A percentile compares a stretch with the other conserved stretches of the same genome.
Evolutionary conservation across 2,329 filamentous ascomycete genomes (phyloP).

Genomic region (Corynespora cassiicola): DNA sequence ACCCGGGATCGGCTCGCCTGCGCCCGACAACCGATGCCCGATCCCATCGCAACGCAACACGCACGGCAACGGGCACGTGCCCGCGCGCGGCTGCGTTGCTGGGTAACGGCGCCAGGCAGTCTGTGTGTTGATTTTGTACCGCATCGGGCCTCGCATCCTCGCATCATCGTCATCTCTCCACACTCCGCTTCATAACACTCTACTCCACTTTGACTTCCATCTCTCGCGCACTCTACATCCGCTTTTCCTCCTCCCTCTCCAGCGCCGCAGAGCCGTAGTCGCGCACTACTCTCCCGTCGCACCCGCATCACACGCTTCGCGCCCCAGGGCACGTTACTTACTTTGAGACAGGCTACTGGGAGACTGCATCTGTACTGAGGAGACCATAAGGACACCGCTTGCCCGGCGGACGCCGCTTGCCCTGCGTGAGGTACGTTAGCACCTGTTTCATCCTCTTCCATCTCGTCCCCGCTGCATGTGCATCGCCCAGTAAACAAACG

Average conservation of each 20-base stretch:
- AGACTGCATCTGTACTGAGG: constrained; percentile 51
- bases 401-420: constrained; percentile 83
- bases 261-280: no score
- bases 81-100: constrained; percentile 34
- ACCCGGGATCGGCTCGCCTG: no score
- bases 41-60: no score
- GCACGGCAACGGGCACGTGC: no score
- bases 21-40: no score
- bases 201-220: constrained; percentile 2
- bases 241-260: not conserved
- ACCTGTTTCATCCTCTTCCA: no score
- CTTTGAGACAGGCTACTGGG: constrained; percentile 43
- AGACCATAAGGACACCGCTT: constrained; percentile 54
- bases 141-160: constrained; percentile 27
- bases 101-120: constrained; percentile 26
- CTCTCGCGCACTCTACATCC: not conserved
- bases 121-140: constrained; percentile 36
- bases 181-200: constrained; percentile 7
- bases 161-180: constrained; percentile 21
- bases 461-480: no score
- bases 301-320: constrained; percentile 38
- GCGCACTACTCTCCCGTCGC: no score
- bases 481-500: no score
- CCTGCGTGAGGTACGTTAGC: constrained; percentile 75
- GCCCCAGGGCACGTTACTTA: no score